phyloP scores from a whole-genome alignment of 1,284 basidiomycete species.

The Melampsora medusae region DNA sequence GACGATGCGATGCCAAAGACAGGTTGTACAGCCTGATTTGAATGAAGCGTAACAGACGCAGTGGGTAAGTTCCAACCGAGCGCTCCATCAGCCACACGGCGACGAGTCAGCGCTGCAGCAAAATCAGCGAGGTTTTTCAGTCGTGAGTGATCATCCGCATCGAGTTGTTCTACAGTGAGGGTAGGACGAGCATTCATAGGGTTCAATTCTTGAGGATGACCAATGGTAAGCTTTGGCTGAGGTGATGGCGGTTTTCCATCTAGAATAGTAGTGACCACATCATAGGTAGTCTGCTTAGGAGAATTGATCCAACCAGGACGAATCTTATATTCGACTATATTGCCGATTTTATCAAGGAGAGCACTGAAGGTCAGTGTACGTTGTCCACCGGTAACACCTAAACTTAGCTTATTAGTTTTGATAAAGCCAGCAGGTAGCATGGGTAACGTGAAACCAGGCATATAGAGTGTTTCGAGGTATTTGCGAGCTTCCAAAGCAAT shows the following conservation, averaged over 20 bases:
- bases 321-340: constrained; percentile 70
- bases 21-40: constrained; percentile 19
- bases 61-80: constrained; percentile 58
- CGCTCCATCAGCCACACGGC: constrained; percentile 40
- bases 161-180: constrained; percentile 17
- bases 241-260: constrained; percentile 51
- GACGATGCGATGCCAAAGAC: constrained; percentile 6
- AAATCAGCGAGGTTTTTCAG: constrained; percentile 20
- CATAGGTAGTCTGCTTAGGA: constrained; percentile 68
- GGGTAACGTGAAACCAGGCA: constrained; percentile 66
- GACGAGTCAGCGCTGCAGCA: constrained; percentile 21
- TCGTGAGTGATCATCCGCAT: constrained; percentile 15
- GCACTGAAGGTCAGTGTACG: constrained; percentile 76
- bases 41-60: constrained; percentile 61
- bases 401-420: constrained; percentile 59
- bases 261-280: constrained; percentile 65
- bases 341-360: constrained; percentile 66
- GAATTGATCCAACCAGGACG: constrained; percentile 71
- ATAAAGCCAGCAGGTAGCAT: constrained; percentile 65
- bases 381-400: constrained; percentile 60
- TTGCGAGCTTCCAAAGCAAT: constrained; percentile 64
- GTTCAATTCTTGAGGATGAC: constrained; percentile 49
- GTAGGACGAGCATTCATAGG: not conserved
- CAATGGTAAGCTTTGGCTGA: constrained; percentile 44
- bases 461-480: constrained; percentile 63